Conservation (phyloP, 768 basidiomycete genomes). For the Tremella mesenterica region DNA sequence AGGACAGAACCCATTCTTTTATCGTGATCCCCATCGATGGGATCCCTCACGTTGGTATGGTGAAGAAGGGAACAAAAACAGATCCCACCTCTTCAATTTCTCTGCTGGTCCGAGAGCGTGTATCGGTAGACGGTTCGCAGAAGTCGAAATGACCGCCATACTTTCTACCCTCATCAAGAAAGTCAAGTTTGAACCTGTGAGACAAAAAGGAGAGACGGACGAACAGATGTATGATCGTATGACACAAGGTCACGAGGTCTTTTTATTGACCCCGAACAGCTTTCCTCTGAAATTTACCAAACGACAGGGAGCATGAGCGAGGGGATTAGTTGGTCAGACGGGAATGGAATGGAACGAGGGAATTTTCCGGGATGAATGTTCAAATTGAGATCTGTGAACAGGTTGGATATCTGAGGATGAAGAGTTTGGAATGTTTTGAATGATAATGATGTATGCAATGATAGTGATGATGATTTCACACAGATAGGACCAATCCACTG, state of each 20-base stretch:
- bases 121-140: constrained; percentile 28
- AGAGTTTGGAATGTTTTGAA: too few species aligned
- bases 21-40: constrained; percentile 8
- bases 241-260: constrained; percentile 13
- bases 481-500: too few species aligned
- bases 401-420: too few species aligned
- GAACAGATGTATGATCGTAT: constrained; percentile 22
- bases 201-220: constrained; percentile 9
- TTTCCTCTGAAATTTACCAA: constrained; percentile 14
- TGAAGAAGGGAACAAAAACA: neutral
- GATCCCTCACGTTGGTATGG: constrained; percentile 12
- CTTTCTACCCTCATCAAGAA: constrained; percentile 8
- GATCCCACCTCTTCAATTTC: constrained; percentile 11
- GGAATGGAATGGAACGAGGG: too few species aligned
- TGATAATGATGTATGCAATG: too few species aligned
- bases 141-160: constrained; percentile 23
- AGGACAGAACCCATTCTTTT: constrained; percentile 14
- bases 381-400: too few species aligned
- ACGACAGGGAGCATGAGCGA: too few species aligned
- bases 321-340: too few species aligned
- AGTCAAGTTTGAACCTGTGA: constrained; percentile 12
- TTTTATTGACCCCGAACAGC: constrained; percentile 24
- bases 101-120: constrained; percentile 14
- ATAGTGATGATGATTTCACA: too few species aligned
- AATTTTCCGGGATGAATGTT: too few species aligned